phyloP scores from a whole-genome alignment of 805 yeast species.

The Candida ficus region DNA sequence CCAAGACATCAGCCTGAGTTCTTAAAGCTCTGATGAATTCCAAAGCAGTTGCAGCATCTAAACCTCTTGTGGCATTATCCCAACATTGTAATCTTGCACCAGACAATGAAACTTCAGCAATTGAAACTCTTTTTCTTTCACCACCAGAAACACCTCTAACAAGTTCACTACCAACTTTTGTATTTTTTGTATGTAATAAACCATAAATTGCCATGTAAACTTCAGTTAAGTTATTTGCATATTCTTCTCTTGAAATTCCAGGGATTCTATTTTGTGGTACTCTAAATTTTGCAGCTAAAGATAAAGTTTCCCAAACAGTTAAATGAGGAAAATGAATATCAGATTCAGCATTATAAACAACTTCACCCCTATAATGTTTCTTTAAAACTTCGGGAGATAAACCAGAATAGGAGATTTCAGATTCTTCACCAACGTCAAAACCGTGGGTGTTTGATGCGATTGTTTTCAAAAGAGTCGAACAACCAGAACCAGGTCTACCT shows the following conservation, averaged over 20 bases:
- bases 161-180: slow-evolving; percentile 58
- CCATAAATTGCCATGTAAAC: slow-evolving; percentile 47
- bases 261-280: slow-evolving; percentile 58
- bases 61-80: slow-evolving; percentile 58
- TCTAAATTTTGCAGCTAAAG: slow-evolving; percentile 54
- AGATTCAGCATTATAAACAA: slow-evolving; percentile 62
- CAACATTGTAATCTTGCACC: slow-evolving; percentile 45
- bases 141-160: slow-evolving; percentile 71
- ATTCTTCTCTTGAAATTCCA: slow-evolving; percentile 49
- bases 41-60: slow-evolving; percentile 54
- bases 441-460: slow-evolving; percentile 60
- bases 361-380: slow-evolving; percentile 59
- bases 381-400: slow-evolving; percentile 44
- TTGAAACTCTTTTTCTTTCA: slow-evolving; percentile 64
- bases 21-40: slow-evolving; percentile 47
- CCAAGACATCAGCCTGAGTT: slow-evolving; percentile 41
- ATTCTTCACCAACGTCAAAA: slow-evolving; percentile 41
- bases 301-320: slow-evolving; percentile 61
- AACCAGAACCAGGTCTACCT: slow-evolving; percentile 79
- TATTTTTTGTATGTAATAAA: slow-evolving; percentile 46
- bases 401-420: slow-evolving; percentile 50
- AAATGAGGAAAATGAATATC: slow-evolving; percentile 67
- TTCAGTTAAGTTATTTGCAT: slow-evolving; percentile 48
- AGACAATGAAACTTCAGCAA: slow-evolving; percentile 48
- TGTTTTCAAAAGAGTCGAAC: slow-evolving; percentile 61